Conservation (phyloP, 2,329 filamentous ascomycete genomes). For the Ceratocystiopsis sp. region DNA sequence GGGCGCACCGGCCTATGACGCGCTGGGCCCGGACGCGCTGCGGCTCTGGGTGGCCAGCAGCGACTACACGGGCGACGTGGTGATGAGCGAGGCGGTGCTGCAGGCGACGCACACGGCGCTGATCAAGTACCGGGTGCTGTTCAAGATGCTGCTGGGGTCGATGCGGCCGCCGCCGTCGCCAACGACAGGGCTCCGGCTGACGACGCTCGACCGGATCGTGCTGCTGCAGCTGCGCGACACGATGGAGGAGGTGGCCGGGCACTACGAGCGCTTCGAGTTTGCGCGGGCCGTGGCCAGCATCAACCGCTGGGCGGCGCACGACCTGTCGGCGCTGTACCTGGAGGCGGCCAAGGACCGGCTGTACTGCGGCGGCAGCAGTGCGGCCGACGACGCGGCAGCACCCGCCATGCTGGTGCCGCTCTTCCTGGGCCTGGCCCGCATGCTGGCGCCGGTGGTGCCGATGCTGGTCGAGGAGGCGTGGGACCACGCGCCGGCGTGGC, state of each 20-base stretch:
- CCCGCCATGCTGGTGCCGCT: conserved; percentile 48
- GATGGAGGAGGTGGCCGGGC: conserved; percentile 44
- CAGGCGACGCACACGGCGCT: conserved; percentile 59
- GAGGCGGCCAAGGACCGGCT: conserved; percentile 83
- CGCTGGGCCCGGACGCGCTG: conserved; percentile 70
- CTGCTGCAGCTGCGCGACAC: conserved; percentile 54
- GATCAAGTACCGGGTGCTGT: conserved; percentile 73
- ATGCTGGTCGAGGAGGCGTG: conserved; percentile 77
- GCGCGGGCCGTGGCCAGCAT: conserved; percentile 57
- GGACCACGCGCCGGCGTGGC: conserved; percentile 52
- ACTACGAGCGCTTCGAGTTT: conserved; percentile 62
- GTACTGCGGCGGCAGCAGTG: conserved; percentile 39
- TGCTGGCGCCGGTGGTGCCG: conserved; percentile 69
- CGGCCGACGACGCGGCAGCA: conserved; percentile 32
- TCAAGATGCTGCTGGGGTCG: conserved; percentile 79
- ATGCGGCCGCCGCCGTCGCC: conserved; percentile 33
- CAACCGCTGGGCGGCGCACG: conserved; percentile 65
- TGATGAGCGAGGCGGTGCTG: conserved; percentile 63
- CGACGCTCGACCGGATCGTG: conserved; percentile 53
- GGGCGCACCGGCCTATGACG: conserved; percentile 34
- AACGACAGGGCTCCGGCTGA: conserved; percentile 26
- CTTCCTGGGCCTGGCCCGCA: conserved; percentile 54
- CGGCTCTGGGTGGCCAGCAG: conserved; percentile 83
- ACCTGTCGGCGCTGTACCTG: conserved; percentile 86
- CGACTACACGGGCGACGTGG: conserved; percentile 79